Conservation (phyloP, 108 stramenopile species). For the Tribonema minus region DNA sequence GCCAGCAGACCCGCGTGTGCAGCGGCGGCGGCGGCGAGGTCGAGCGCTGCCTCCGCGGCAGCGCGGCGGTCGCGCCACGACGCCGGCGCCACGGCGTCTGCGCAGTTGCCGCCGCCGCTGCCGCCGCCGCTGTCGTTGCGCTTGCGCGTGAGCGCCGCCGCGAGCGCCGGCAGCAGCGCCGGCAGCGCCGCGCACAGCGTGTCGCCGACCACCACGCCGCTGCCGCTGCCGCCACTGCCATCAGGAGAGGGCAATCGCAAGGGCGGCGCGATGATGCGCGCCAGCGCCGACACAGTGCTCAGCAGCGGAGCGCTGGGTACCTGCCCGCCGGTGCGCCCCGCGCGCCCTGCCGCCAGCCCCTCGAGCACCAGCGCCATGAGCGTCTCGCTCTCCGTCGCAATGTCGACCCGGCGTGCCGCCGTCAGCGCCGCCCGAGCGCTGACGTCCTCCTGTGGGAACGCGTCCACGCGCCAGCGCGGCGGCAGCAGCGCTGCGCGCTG, state of each 20-base stretch:
- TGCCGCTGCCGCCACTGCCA: not conserved
- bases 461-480: not conserved
- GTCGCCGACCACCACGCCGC: not conserved
- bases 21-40: not conserved
- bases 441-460: slow-evolving; percentile 27
- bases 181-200: not conserved
- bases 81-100: too few relatives aligned
- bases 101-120: too few relatives aligned
- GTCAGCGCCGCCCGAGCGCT: not conserved
- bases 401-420: not conserved
- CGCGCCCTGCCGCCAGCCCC: not conserved
- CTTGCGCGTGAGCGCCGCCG: not conserved
- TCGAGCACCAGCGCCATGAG: not conserved
- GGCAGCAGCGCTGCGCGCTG: not conserved
- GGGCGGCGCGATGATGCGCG: not conserved
- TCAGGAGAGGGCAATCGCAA: not conserved
- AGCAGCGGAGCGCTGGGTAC: slow-evolving; percentile 11
- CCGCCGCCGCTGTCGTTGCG: too few relatives aligned
- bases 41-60: slow-evolving; percentile 5
- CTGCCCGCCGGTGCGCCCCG: not conserved
- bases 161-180: slow-evolving; percentile 19
- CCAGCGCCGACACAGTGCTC: slow-evolving; percentile 9
- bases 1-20: slow-evolving; percentile 1
- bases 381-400: not conserved
- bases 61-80: not conserved